Conservation (phyloP, 768 basidiomycete genomes). For the Tephrocybe sp. region DNA sequence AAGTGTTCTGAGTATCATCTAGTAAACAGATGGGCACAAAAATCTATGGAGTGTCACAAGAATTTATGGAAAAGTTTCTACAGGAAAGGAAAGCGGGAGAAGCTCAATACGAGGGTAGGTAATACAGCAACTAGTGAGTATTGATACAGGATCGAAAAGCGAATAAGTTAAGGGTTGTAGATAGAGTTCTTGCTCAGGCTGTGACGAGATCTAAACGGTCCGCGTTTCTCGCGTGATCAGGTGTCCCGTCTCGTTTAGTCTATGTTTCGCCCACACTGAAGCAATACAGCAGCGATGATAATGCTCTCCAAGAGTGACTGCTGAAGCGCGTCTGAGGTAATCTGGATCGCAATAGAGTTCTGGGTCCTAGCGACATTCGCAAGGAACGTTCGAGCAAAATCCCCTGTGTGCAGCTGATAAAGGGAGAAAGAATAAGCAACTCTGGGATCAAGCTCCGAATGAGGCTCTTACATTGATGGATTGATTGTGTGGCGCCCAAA, state of each 20-base stretch:
- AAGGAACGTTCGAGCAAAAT: conserved; percentile 35
- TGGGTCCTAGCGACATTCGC: conserved; percentile 50
- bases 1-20: too few relatives aligned
- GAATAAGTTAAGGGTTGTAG: not conserved
- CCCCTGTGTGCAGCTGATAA: conserved; percentile 54
- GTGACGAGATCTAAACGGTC: too few relatives aligned
- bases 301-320: conserved; percentile 51
- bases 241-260: conserved; percentile 34
- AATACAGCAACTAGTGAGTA: not conserved
- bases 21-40: too few relatives aligned
- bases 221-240: too few relatives aligned
- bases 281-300: conserved; percentile 51
- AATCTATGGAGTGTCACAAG: too few relatives aligned
- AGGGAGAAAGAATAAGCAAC: conserved; percentile 3
- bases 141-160: not conserved
- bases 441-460: not conserved
- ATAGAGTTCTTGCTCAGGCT: too few relatives aligned
- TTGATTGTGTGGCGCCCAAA: conserved; percentile 55
- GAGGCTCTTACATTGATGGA: conserved; percentile 50
- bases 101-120: not conserved
- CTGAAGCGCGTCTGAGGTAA: conserved; percentile 56
- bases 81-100: not conserved
- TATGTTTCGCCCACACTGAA: conserved; percentile 63
- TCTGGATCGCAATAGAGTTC: conserved; percentile 48
- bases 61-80: too few relatives aligned